Evolutionary conservation across 2,329 filamentous ascomycete genomes (phyloP), one percentile per base, ranked within the genome.

Genomic region (Pyricularia grisea): DNA sequence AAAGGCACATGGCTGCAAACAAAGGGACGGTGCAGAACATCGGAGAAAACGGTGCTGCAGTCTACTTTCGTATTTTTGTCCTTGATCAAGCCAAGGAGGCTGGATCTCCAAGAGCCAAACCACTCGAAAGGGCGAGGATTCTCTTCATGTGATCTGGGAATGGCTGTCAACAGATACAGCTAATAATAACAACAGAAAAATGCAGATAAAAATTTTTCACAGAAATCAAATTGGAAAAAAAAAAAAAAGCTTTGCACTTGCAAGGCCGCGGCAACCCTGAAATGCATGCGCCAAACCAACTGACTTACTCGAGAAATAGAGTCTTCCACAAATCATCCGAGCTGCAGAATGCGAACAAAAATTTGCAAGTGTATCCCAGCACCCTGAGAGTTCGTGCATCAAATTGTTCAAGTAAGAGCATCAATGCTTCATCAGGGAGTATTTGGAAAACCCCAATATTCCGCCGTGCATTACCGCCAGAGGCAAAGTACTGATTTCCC

Each of bases 311-410:
- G 72, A 97, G 84, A 74, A 94, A 96, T 25, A 97, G 79, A 23
- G 88, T 79, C 78, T 95, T 94, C 94, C 94, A 98, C 50, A 97
- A 78, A 74, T 98, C 94, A 72, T 97, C 94, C 66, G 88, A 88
- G 67, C 90, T 84, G 68, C 90, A 91, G 76, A 94, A 96, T 1
- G 93, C 94, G 82, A 93, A 94, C 20, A 98, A 80, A 68, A 92
- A 93, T 77, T 89, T 92, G 82, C 94, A 97, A 6, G 93, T 91
- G 69, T 86, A 86, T 10, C 93, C 92, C 61, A 98, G 80, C 9
- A 79, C 80, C 69, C 89, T 78, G 68, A 98, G 80, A 68, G 84
- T 82, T 11, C 78, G 74, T 66, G 86, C 81, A 74, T 94, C 90
- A 65, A 97, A 83, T 74, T 82, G 87, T 77, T 97, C 94, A 71